Evolutionary conservation across 495 filamentous ascomycete genomes (phyloP), one percentile per base, ranked within the genome.

Genomic region (Cercophora newfieldiana): DNA sequence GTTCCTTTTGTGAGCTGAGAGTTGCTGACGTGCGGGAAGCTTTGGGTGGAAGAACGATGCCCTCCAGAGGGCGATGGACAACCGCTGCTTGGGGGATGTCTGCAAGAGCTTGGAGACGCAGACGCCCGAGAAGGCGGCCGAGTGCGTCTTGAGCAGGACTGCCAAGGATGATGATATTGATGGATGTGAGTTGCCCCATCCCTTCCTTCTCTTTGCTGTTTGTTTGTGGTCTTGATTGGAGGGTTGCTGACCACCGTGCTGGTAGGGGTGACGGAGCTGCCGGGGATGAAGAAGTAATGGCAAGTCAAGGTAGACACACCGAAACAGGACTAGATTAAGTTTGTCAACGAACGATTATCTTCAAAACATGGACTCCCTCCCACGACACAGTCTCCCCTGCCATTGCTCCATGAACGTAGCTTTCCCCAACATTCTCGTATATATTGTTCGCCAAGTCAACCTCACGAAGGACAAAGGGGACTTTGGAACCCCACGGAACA

Each of bases 11-110:
- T n/a, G n/a, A n/a, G n/a, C n/a, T n/a, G n/a, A n/a, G n/a, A n/a
- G n/a, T n/a, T 2, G 22, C 56, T 59, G 29, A 44, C 7, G 21
- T 59, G 56, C n/a, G 5, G 37, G 2, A 5, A 63, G 61, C 8
- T 63, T 63, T 30, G 61, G 61, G 16, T 68, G 66, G 66, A 68
- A 68, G 30, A 61, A 55, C 55, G 66, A 68, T 8, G 50, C 61
- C 18, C 61, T 68, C 21, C 66, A 68, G 66, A 61, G 66, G 0
- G 66, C 66, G 47, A 68, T 68, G 66, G 61, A 64, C 25, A 55
- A 63, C 31, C 60, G 61, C 0, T 68, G 66, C 56, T 51, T 64
- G 18, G 66, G 66, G 28, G 66, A 68, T 18, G 60, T 68, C 18
- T 68, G 66, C 61, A 59, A 64, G 19, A 60, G 66, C 18, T 49